Evolutionary conservation across 225 moss, liverwort and hornwort species (phyloP), one percentile per base, ranked within the genome.

Genomic region (Asterella californica): DNA sequence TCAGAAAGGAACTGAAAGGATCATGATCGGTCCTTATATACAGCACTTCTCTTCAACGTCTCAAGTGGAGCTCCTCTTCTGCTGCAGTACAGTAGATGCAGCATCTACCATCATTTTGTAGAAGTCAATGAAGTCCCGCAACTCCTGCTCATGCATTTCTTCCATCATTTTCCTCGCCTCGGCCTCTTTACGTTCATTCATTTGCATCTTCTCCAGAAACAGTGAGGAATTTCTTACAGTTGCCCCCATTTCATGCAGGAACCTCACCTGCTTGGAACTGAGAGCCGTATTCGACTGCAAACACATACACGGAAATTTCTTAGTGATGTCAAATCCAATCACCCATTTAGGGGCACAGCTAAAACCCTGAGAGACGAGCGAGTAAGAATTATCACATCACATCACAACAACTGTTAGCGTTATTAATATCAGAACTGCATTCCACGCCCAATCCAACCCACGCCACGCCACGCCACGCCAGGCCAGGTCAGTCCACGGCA

Each of bases 221-320:
- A 90, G 81, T 68, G 90, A 86, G 0, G 99, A 93, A 73, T 93
- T 93, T 69, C 99, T 80, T 74, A 99, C 93, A 14, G 99, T 99
- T 10, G 95, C 99, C 24, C 99, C 99, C 89, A 99, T 92, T 83
- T 95, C 91, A 3, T 90, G 84, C 24, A 99, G 82, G 46, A 95
- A 87, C 47, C 87, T 90, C 68, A 99, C 93, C 52, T 99, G 93
- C 82, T 90, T 91, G 82, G 90, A 85, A 79, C 86, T 99, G 2
- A 95, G 89, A 24, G 90, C 89, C 9, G 90, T 92, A 45, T 85
- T 99, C 22, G 83, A 86, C 90, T 90, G 90, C 81, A 81, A 81
- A 29, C 27, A 45, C 30, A 62, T 29, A 54, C 52, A 66, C 53
- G 73, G 75, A 74, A 75, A 30, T 25, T n/a, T 57, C 76, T 66